Conservation (phyloP, 768 basidiomycete species). For the Auricularia cornea region DNA sequence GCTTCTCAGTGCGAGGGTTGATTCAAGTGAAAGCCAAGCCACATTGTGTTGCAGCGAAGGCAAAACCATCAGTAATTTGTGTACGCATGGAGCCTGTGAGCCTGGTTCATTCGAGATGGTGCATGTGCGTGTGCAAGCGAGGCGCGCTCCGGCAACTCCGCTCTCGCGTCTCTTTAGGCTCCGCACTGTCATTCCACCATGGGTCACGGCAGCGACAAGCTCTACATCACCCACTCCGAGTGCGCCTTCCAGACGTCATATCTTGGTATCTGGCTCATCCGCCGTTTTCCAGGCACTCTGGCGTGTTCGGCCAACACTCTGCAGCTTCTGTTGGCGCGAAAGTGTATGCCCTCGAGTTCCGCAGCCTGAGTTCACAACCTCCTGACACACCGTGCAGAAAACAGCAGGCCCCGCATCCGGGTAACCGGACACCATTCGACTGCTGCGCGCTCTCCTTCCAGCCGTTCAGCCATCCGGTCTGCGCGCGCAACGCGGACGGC, state of each 20-base stretch:
- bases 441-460: constrained; percentile 89
- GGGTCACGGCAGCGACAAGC: constrained; percentile 67
- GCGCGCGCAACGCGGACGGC: constrained; percentile 73
- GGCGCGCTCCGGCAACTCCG: not conserved
- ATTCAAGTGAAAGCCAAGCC: too few relatives aligned
- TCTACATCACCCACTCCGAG: constrained; percentile 85
- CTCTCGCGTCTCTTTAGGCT: not conserved
- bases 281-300: constrained; percentile 42
- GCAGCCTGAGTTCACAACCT: too few relatives aligned
- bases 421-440: constrained; percentile 71
- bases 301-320: constrained; percentile 72
- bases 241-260: not conserved
- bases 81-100: too few relatives aligned
- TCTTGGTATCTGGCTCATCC: not conserved
- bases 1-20: too few relatives aligned
- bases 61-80: too few relatives aligned
- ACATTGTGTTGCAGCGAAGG: too few relatives aligned
- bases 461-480: constrained; percentile 82
- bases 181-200: not conserved
- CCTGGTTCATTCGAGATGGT: too few relatives aligned
- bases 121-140: too few relatives aligned
- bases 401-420: constrained; percentile 49
- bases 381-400: too few relatives aligned
- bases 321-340: constrained; percentile 61
- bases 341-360: too few relatives aligned